These are phyloP conservation scores for Marchantia polymorpha DNA, from an alignment of 225 moss, liverwort and hornwort genomes.

Conservation along the genomic window DNA sequence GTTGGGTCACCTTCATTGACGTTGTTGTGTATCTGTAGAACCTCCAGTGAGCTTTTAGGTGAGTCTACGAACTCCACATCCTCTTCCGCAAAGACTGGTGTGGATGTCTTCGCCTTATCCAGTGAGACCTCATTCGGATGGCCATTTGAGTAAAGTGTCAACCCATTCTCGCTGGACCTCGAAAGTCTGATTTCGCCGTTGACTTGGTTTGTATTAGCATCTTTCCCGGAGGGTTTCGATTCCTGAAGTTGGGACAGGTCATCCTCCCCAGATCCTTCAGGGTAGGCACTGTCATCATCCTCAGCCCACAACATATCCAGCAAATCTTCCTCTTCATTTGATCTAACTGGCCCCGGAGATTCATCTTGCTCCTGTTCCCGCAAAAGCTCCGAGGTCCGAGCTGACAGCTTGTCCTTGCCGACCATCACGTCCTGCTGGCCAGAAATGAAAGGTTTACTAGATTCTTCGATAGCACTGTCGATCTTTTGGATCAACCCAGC, in stretches of 20 bases:
- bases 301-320: conserved; percentile 44
- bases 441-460: conserved; percentile 33
- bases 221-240: conserved; percentile 4
- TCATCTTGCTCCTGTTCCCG: conserved; percentile 29
- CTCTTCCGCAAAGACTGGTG: conserved; percentile 23
- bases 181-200: conserved; percentile 26
- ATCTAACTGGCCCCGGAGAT: conserved; percentile 18
- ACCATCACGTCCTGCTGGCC: conserved; percentile 34
- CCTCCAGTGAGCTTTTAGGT: conserved; percentile 1
- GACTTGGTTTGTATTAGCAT: conserved; percentile 27
- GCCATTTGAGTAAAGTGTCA: conserved; percentile 15
- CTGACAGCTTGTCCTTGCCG: conserved; percentile 27
- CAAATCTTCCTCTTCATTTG: conserved; percentile 40
- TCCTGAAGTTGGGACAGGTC: conserved; percentile 14
- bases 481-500: conserved; percentile 49
- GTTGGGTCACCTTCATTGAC: background rate
- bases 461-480: conserved; percentile 49
- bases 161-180: conserved; percentile 24
- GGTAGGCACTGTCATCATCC: conserved; percentile 26
- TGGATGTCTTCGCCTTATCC: conserved; percentile 10
- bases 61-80: conserved; percentile 26
- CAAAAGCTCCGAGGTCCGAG: conserved; percentile 16
- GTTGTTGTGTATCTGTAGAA: background rate
- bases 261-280: conserved; percentile 37
- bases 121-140: conserved; percentile 20